A percentile compares a stretch with the other conserved stretches of the same genome.
phyloP scores from a whole-genome alignment of 106 monocot genomes.

The Vanilla planifolia region DNA sequence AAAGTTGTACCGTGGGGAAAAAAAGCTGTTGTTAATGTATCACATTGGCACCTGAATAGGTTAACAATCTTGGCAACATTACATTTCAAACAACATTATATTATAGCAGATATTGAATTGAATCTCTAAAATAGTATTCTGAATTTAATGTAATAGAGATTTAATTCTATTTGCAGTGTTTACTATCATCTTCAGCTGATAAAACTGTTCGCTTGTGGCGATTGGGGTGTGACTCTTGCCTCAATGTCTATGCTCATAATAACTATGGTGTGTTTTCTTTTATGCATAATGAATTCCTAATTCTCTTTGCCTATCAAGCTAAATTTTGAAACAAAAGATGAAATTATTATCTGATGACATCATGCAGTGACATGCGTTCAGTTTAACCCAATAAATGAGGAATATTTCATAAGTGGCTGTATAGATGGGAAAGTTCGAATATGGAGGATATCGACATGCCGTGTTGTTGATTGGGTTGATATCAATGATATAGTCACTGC shows the following conservation, averaged over 20 bases:
- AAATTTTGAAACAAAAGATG: background rate
- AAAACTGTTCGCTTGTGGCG: conserved; percentile 45
- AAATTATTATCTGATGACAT: conserved; percentile 4
- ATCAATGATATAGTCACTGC: conserved; percentile 60
- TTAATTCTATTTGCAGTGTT: background rate
- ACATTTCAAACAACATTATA: no score
- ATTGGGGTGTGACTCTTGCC: conserved; percentile 25
- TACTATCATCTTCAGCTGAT: conserved; percentile 48
- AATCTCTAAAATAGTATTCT: background rate
- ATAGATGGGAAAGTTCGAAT: conserved; percentile 85
- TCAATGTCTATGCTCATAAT: conserved; percentile 31
- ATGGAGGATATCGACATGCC: conserved; percentile 44
- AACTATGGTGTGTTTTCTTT: conserved; percentile 26
- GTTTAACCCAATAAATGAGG: conserved; percentile 57
- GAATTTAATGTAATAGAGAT: background rate
- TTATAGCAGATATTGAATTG: background rate
- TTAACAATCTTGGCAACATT: no score
- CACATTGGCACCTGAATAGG: no score
- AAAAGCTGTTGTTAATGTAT: no score
- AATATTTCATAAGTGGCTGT: conserved; percentile 69
- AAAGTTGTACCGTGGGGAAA: no score
- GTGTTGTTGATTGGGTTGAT: conserved; percentile 68
- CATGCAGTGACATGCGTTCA: conserved; percentile 77
- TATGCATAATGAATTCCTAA: background rate
- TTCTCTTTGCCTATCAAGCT: background rate